phyloP scores from a whole-genome alignment of 306 rosid species.

The Boehmeria nivea region DNA sequence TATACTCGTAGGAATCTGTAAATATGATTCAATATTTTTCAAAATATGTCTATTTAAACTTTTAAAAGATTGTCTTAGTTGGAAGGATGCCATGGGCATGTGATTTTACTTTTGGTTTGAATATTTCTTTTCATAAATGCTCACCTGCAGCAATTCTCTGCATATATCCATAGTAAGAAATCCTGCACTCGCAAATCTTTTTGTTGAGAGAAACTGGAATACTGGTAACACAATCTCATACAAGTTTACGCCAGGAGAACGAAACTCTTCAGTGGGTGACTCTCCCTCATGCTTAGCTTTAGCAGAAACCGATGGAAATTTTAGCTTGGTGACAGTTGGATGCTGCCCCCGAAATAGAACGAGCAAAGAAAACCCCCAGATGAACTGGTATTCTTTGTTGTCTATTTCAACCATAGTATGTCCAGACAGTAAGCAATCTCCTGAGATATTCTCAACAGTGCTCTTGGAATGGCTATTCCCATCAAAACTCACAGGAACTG shows the following conservation, averaged over 20 bases:
- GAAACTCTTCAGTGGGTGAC: conserved; percentile 38
- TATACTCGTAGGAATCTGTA: too few species aligned
- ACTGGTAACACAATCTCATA: conserved; percentile 74
- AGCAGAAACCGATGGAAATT: conserved; percentile 37
- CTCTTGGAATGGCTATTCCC: conserved; percentile 34
- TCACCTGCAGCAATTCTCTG: conserved; percentile 86
- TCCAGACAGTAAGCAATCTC: conserved; percentile 43
- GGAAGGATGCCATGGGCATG: too few species aligned
- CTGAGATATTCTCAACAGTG: conserved; percentile 28
- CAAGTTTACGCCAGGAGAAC: conserved; percentile 47
- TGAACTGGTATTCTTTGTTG: conserved; percentile 59
- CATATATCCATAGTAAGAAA: conserved; percentile 62
- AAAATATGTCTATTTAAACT: too few species aligned
- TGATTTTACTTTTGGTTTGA: too few species aligned
- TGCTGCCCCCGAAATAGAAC: conserved; percentile 65
- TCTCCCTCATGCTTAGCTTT: conserved; percentile 39
- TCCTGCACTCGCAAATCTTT: conserved; percentile 56
- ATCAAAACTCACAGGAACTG: conserved; percentile 66
- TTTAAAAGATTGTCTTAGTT: too few species aligned
- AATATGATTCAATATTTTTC: too few species aligned
- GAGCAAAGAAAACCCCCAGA: conserved; percentile 88
- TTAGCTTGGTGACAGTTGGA: conserved; percentile 43
- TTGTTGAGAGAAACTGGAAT: conserved; percentile 72
- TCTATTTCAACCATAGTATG: conserved; percentile 84
- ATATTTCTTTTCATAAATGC: not conserved